Conservation (phyloP, 2,329 filamentous ascomycete genomes). For the Colletotrichum sp. region DNA sequence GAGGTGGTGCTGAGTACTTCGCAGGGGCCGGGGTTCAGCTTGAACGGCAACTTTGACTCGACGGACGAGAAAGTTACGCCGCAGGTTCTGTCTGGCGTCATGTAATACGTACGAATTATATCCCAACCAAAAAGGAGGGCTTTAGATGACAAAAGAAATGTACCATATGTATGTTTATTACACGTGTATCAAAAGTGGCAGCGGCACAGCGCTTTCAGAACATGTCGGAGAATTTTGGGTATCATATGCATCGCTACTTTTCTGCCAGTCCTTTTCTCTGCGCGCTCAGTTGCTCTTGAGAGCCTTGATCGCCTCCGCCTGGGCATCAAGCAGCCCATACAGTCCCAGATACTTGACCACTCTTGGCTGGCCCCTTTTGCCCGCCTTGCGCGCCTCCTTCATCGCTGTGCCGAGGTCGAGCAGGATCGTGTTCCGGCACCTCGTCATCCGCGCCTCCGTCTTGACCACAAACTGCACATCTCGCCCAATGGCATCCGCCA, state of each 20-base stretch:
- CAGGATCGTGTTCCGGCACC: constrained; percentile 62
- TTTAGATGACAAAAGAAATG: constrained; percentile 27
- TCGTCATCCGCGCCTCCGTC: constrained; percentile 54
- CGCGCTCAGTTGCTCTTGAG: constrained; percentile 41
- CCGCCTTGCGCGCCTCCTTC: constrained; percentile 48
- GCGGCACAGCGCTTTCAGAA: constrained; percentile 19
- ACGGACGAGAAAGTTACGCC: constrained; percentile 61
- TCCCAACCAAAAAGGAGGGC: not conserved
- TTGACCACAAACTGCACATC: constrained; percentile 56
- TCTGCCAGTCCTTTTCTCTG: constrained; percentile 18
- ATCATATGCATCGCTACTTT: constrained; percentile 30
- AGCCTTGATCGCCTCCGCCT: constrained; percentile 55
- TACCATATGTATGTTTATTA: constrained; percentile 40
- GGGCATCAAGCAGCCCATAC: constrained; percentile 58
- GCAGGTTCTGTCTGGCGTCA: constrained; percentile 56
- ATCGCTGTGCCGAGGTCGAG: constrained; percentile 59
- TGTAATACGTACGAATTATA: constrained; percentile 43
- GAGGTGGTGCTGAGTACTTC: constrained; percentile 86
- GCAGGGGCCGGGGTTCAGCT: constrained; percentile 82
- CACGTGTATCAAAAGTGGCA: constrained; percentile 19
- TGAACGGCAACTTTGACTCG: constrained; percentile 79
- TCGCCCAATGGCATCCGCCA: constrained; percentile 51
- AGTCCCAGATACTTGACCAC: constrained; percentile 57
- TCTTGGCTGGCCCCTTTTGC: constrained; percentile 45
- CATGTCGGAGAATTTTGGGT: constrained; percentile 27